Base-by-base conservation (phyloP, 192 early-diverging fungal genomes). In the Backusella morwellensis region DNA sequence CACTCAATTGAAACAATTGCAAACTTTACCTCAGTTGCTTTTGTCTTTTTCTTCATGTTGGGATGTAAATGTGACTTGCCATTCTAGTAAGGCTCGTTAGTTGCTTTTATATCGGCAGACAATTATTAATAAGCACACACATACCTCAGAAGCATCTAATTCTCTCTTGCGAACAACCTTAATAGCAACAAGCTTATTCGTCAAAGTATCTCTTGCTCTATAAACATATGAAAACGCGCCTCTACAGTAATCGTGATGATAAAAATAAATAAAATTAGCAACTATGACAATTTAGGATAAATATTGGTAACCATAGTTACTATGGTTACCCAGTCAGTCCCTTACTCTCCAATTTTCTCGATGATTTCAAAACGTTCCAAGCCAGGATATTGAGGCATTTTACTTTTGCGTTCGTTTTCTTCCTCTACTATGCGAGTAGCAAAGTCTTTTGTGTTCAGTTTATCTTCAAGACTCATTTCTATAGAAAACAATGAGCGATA, bases 191-290 rank as follows among this genome's bases (percentile, higher is more conserved):
- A 92, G 79, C 52, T 90, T 76, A 35, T 92, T 85, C 12, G 88
- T 87, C 73, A 82, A 78, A n/a, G 80, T 88, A 69, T 92, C 91
- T 36, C 84, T 71, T 11, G 93, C 95, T 75, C 90, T 89, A 85
- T 93, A 95, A 14, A 96, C 95, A 76, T 90, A 92, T 70, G 91
- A 93, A 84, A 96, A 96, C 19, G 95, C 95, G 40, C 95, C 95
- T 80, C 93, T 94, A 88, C 59, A 52, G 66, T 56, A 9, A 56
- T 21, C 8, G 26, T 23, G 42, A 44, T 14, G 42, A 44, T 56
- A 47, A 66, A 73, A 36, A 75, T 72, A 47, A 38, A 72, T 66
- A 50, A 70, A 70, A 52, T 23, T 52, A 42, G 41, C 11, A 11
- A 40, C 19, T 19, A 36, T 38, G 15, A 35, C 11, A 40, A n/a